Evolutionary conservation across 23 red algal genomes (phyloP).

Genomic region (Cyanidioschyzon merolae): DNA sequence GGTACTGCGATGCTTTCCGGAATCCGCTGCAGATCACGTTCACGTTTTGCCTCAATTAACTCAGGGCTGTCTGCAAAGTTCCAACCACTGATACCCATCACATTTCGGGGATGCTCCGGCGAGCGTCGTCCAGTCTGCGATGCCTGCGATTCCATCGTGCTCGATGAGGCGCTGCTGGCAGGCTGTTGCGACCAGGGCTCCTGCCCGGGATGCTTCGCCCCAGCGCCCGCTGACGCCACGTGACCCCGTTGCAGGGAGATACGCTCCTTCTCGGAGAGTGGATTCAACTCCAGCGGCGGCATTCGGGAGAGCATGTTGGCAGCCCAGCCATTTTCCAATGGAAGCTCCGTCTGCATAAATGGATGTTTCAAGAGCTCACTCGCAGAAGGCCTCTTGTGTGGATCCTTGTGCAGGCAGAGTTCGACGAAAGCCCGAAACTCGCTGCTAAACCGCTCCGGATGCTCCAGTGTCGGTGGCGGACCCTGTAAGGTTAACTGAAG

Average conservation of each 20-base stretch:
- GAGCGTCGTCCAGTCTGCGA: not conserved
- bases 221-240: not conserved
- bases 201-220: not conserved
- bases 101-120: not conserved
- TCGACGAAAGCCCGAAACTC: conserved; percentile 67
- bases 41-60: not conserved
- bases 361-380: conserved; percentile 59
- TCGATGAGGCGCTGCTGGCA: not conserved
- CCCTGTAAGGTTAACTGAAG: conserved; percentile 72
- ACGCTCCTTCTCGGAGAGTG: conserved; percentile 2
- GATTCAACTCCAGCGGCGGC: not conserved
- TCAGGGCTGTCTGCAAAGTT: conserved; percentile 1
- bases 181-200: not conserved
- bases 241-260: not conserved
- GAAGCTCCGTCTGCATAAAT: conserved; percentile 28
- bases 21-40: not conserved
- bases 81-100: conserved; percentile 8
- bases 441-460: conserved; percentile 30
- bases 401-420: conserved; percentile 78
- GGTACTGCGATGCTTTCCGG: too few relatives aligned
- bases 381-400: conserved; percentile 46
- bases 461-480: conserved; percentile 62
- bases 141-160: not conserved
- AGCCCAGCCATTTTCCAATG: not conserved
- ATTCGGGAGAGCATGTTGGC: not conserved